These are phyloP conservation scores for Populus euphratica DNA, from an alignment of 345 rosid species.

Conservation along the genomic window DNA sequence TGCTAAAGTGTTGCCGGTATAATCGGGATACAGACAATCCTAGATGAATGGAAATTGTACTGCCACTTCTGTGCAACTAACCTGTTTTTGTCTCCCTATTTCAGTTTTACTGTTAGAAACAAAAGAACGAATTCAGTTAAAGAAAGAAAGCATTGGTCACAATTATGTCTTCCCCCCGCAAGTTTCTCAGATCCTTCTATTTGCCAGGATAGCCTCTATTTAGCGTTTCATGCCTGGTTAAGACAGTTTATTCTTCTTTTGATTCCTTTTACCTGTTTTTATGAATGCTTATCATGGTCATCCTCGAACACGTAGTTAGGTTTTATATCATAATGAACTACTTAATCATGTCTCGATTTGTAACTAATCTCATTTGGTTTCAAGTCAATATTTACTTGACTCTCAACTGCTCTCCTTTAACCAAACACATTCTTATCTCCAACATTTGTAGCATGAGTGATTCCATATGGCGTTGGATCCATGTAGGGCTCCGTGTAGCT, in stretches of 20 bases:
- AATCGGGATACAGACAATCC: slow-evolving; percentile 37
- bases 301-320: no score
- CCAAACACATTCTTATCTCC: no score
- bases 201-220: not conserved
- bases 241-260: not conserved
- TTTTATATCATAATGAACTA: no score
- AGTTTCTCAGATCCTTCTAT: not conserved
- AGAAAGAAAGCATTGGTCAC: not conserved
- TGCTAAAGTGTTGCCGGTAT: slow-evolving; percentile 33
- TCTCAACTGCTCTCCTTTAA: no score
- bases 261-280: not conserved
- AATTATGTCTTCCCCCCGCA: not conserved
- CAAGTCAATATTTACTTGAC: no score
- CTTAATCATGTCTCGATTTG: no score
- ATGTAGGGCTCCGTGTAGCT: no score
- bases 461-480: no score
- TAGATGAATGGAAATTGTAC: slow-evolving; percentile 34
- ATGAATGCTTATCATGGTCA: no score
- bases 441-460: no score
- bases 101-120: not conserved
- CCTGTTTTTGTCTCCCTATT: not conserved
- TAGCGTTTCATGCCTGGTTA: not conserved
- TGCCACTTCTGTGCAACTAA: not conserved
- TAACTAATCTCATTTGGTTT: no score
- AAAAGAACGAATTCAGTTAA: not conserved